Percentiles rank a stretch among this genome's conserved stretches.
Evolutionary conservation across 108 stramenopile genomes (phyloP).

Genomic region (Poteriospumella lacustris): DNA sequence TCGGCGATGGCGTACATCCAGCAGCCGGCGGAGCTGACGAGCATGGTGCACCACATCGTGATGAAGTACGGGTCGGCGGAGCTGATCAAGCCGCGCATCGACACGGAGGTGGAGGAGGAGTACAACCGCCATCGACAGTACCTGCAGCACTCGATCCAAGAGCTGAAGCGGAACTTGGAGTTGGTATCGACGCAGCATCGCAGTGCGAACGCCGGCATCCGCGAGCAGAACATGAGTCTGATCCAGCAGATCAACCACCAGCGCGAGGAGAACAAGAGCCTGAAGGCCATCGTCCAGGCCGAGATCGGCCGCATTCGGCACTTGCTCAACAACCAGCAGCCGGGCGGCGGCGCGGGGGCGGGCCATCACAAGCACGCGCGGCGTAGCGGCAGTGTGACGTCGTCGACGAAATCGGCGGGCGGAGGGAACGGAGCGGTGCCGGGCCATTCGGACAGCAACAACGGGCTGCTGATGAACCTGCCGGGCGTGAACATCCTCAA

Average conservation of each 20-base stretch:
- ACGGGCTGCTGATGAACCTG: too few relatives aligned
- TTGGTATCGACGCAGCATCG: slow-evolving; percentile 39
- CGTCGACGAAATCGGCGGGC: too few relatives aligned
- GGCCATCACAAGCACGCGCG: too few relatives aligned
- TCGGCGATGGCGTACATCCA: background rate
- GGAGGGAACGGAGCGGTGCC: too few relatives aligned
- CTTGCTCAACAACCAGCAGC: too few relatives aligned
- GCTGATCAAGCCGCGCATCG: slow-evolving; percentile 18
- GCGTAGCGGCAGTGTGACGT: too few relatives aligned
- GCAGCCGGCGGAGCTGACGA: background rate
- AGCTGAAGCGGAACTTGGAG: slow-evolving; percentile 38
- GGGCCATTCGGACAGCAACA: too few relatives aligned
- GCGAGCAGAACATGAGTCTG: slow-evolving; percentile 56
- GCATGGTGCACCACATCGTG: background rate
- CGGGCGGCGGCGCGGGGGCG: too few relatives aligned
- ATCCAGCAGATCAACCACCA: slow-evolving; percentile 59
- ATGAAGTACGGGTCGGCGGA: slow-evolving; percentile 1
- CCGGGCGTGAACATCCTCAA: too few relatives aligned
- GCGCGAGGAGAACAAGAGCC: slow-evolving; percentile 42
- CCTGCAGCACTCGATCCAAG: slow-evolving; percentile 43
- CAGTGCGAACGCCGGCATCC: slow-evolving; percentile 41
- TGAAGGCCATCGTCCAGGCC: slow-evolving; percentile 43
- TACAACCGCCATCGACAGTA: slow-evolving; percentile 47
- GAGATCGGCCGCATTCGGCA: slow-evolving; percentile 34
- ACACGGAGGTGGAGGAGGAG: slow-evolving; percentile 19